Base-by-base conservation (phyloP, 1,284 basidiomycete species). In the Cutaneotrichosporon sp. region DNA sequence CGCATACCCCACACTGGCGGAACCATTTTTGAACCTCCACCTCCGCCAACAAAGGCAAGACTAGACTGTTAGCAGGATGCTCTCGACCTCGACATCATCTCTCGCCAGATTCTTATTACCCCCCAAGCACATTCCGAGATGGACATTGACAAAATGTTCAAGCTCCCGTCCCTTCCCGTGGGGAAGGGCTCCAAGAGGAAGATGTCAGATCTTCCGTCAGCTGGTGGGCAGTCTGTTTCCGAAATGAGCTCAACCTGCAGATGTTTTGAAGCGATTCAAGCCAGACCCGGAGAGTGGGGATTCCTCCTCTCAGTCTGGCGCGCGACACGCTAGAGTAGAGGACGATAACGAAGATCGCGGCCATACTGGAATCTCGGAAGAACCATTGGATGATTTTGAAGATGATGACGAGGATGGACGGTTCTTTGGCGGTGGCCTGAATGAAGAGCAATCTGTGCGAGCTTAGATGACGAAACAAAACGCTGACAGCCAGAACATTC, bases 341-440 rank as follows among this genome's bases (percentile, higher is more conserved):
- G 51, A 58, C 14, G 40, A 53, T n/a, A 9, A 9, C 9, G 55
- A 53, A 6, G 59, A 61, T 22, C 13, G 34, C n/a, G 47, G 18
- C 14, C 47, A 2, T 7, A 0, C 14, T 40, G 26, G n/a, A 36
- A 4, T 16, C 9, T 14, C 30, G 22, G 30, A 18, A 22, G 57
- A 21, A 21, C 21, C 36, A 8, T 31, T n/a, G 18, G 47, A 51
- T 4, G 42, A 46, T 0, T 47, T 36, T 74, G 94, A 90, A 73
- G 86, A 77, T 0, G 93, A 94, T 71, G 92, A 95, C 76, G 93
- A 96, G 73, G 90, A 95, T 70, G 94, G 94, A 0, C 84, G 94
- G 14, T 96, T 97, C 82, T 97, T 90, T 75, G 94, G 94, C 34
- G 92, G 93, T 3, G 94, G 94, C 0, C 82, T 97, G 64, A 95